Conservation (phyloP, 805 yeast species). For the Saccharomycopsis microspora region DNA sequence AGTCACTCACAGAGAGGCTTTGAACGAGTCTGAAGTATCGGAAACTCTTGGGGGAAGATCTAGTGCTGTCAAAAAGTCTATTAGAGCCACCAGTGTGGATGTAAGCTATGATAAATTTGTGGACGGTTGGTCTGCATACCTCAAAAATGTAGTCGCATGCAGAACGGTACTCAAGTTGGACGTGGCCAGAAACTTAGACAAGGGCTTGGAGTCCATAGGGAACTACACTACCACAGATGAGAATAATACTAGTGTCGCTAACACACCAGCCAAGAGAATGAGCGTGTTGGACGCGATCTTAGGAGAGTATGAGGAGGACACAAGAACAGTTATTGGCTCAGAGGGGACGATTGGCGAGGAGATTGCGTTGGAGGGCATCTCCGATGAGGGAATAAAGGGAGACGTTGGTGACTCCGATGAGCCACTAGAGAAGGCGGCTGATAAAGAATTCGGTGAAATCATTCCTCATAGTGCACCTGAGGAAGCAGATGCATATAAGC, state of each 20-base stretch:
- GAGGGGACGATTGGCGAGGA: constrained; percentile 1
- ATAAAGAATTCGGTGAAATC: neutral
- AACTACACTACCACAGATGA: constrained; percentile 3
- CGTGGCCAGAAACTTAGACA: neutral
- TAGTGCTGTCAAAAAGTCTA: neutral
- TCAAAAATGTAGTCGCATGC: constrained; percentile 11
- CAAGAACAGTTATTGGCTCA: neutral
- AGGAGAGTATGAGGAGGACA: constrained; percentile 2
- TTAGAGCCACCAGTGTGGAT: neutral
- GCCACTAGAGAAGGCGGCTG: neutral
- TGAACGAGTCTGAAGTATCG: neutral
- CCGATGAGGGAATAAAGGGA: neutral
- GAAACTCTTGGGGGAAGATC: neutral
- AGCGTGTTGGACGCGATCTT: constrained; percentile 13
- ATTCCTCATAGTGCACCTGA: neutral
- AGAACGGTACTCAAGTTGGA: constrained; percentile 9
- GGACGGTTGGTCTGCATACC: constrained; percentile 7
- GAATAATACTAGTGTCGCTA: neutral
- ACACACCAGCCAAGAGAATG: constrained; percentile 7
- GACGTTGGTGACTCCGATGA: neutral
- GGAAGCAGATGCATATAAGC: neutral
- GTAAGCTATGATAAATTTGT: constrained; percentile 10
- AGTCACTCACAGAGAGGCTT: neutral
- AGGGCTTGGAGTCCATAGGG: neutral
- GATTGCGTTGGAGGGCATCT: neutral